Evolutionary conservation across 257 asterid genomes (phyloP).

Genomic region (Solanum sparsipilum): DNA sequence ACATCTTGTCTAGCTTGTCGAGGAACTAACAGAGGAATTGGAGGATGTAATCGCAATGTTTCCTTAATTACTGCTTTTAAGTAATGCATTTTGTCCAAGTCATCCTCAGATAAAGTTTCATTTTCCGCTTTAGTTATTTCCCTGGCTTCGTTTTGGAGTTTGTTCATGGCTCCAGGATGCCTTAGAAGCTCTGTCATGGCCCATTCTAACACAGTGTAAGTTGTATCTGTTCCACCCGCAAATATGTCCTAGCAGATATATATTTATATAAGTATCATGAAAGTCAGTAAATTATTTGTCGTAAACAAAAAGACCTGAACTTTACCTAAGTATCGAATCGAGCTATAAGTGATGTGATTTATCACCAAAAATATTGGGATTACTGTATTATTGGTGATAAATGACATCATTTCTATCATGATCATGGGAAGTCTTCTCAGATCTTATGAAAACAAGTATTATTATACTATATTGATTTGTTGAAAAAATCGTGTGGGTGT

Average conservation of each 20-base stretch:
- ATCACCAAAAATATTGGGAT: neutral
- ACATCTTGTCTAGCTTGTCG: constrained; percentile 30
- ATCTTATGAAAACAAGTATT: neutral
- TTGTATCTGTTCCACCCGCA: constrained; percentile 43
- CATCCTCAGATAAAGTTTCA: constrained; percentile 10
- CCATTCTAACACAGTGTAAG: constrained; percentile 25
- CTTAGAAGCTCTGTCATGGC: constrained; percentile 24
- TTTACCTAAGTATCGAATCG: neutral
- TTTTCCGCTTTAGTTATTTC: neutral
- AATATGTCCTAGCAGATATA: constrained; percentile 29
- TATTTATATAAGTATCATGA: neutral
- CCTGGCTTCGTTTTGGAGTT: constrained; percentile 25
- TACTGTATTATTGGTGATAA: neutral
- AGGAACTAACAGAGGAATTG: constrained; percentile 32
- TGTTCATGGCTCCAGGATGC: neutral
- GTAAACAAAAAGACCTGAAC: neutral
- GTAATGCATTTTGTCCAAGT: constrained; percentile 32
- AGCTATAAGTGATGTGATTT: neutral
- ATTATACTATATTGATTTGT: neutral
- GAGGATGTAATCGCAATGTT: constrained; percentile 29
- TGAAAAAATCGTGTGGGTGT: neutral
- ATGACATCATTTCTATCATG: neutral
- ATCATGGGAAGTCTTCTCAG: neutral
- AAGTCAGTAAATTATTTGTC: neutral
- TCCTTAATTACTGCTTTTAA: constrained; percentile 41